Conservation (phyloP, 1,139 yeast genomes). For the Saccharomyces hybrid region DNA sequence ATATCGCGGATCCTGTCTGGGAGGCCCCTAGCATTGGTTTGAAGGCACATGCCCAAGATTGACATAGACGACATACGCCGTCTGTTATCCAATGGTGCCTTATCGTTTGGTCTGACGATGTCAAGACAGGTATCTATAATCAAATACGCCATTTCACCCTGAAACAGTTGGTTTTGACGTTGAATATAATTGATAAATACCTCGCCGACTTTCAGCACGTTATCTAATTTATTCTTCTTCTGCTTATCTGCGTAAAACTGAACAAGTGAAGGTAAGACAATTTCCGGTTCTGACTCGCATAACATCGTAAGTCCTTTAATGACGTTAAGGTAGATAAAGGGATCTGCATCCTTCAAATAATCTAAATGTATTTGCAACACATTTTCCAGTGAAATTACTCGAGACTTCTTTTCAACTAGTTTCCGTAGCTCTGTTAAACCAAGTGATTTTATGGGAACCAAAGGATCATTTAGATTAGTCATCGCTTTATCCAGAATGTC, state of each 20-base stretch:
- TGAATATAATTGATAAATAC: slow-evolving; percentile 58
- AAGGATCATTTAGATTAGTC: slow-evolving; percentile 62
- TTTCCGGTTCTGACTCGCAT: slow-evolving; percentile 39
- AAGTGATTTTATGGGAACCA: slow-evolving; percentile 80
- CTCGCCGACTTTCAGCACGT: slow-evolving; percentile 70
- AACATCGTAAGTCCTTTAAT: slow-evolving; percentile 69
- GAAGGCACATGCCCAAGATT: slow-evolving; percentile 61
- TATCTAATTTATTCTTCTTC: slow-evolving; percentile 43
- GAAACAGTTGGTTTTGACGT: slow-evolving; percentile 41
- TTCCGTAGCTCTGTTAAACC: slow-evolving; percentile 64
- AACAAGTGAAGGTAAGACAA: slow-evolving; percentile 38
- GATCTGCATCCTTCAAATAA: slow-evolving; percentile 72
- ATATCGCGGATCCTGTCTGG: slow-evolving; percentile 44
- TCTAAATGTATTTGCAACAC: slow-evolving; percentile 55
- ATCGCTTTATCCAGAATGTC: slow-evolving; percentile 47
- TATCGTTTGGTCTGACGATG: slow-evolving; percentile 22
- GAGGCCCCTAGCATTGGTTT: slow-evolving; percentile 51
- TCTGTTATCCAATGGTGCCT: slow-evolving; percentile 42
- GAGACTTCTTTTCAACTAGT: slow-evolving; percentile 45
- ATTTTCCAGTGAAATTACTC: slow-evolving; percentile 45
- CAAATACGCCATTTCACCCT: slow-evolving; percentile 35
- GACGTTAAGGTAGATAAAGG: slow-evolving; percentile 76
- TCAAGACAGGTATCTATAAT: slow-evolving; percentile 32
- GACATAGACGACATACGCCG: slow-evolving; percentile 84
- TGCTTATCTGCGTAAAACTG: slow-evolving; percentile 37